A percentile compares a stretch with the other conserved stretches of the same genome.
Conservation (phyloP, 176 grass and related monocot genomes). For the Eleusine indica region DNA sequence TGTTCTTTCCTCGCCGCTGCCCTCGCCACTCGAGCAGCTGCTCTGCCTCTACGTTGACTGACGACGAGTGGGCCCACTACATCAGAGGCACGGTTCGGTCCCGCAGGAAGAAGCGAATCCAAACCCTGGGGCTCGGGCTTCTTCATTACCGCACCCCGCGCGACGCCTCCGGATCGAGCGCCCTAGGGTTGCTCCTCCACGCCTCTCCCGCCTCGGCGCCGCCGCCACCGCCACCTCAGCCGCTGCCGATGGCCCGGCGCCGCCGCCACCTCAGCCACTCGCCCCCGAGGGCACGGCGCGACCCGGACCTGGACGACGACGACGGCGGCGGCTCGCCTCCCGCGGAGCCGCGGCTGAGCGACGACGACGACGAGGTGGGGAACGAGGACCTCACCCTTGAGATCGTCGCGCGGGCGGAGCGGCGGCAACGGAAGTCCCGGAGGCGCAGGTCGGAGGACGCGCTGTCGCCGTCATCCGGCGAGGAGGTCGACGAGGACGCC, state of each 20-base stretch:
- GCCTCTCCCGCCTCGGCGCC: background rate
- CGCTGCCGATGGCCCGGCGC: slow-evolving; percentile 49
- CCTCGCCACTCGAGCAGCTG: no score
- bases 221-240: background rate
- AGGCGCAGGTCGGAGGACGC: slow-evolving; percentile 27
- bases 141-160: background rate
- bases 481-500: slow-evolving; percentile 42
- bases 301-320: slow-evolving; percentile 45
- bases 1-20: no score
- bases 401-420: slow-evolving; percentile 60
- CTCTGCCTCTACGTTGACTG: background rate
- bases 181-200: slow-evolving; percentile 47
- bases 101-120: background rate
- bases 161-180: slow-evolving; percentile 22
- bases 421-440: slow-evolving; percentile 29
- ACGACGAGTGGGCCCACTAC: background rate
- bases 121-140: background rate
- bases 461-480: slow-evolving; percentile 38
- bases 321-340: background rate
- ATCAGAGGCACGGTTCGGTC: background rate
- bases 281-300: slow-evolving; percentile 50
- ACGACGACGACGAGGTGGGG: slow-evolving; percentile 53
- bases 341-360: background rate
- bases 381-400: slow-evolving; percentile 92
- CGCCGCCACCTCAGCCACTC: background rate